phyloP scores from a whole-genome alignment of 202 grass and related monocot species.

The Tripidium arundinaceum region DNA sequence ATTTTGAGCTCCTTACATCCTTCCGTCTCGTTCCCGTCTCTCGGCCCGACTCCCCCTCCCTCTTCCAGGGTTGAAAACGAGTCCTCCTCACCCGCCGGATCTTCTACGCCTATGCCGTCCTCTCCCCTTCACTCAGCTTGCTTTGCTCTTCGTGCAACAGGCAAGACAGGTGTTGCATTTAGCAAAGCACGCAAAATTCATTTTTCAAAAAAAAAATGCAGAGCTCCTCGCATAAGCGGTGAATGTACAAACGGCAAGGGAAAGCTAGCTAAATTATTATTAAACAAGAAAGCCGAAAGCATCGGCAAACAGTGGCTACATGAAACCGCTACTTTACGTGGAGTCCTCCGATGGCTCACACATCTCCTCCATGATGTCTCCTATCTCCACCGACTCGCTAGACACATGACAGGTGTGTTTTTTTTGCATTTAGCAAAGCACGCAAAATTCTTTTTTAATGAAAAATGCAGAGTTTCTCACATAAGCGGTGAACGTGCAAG shows the following conservation, averaged over 20 bases:
- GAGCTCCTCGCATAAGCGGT: too few relatives aligned
- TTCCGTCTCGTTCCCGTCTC: too few relatives aligned
- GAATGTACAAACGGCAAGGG: too few relatives aligned
- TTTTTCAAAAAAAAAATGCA: too few relatives aligned
- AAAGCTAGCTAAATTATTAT: too few relatives aligned
- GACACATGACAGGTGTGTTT: neutral
- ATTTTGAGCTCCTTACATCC: too few relatives aligned
- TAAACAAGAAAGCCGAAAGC: neutral
- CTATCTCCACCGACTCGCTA: neutral
- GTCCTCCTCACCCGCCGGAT: neutral
- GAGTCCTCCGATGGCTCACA: neutral
- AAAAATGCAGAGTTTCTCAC: neutral
- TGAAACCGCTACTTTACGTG: neutral
- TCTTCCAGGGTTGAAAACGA: slow-evolving; percentile 30
- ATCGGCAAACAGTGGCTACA: neutral
- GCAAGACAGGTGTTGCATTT: too few relatives aligned
- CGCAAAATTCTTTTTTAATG: neutral
- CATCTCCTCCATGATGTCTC: neutral
- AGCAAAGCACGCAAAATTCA: too few relatives aligned
- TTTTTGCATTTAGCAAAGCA: neutral
- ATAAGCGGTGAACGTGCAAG: neutral
- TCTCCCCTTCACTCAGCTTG: neutral
- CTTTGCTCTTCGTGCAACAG: too few relatives aligned
- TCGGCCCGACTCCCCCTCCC: neutral
- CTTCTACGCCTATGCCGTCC: slow-evolving; percentile 16